Base-by-base conservation (phyloP, 345 rosid genomes). In the Populus alba region DNA sequence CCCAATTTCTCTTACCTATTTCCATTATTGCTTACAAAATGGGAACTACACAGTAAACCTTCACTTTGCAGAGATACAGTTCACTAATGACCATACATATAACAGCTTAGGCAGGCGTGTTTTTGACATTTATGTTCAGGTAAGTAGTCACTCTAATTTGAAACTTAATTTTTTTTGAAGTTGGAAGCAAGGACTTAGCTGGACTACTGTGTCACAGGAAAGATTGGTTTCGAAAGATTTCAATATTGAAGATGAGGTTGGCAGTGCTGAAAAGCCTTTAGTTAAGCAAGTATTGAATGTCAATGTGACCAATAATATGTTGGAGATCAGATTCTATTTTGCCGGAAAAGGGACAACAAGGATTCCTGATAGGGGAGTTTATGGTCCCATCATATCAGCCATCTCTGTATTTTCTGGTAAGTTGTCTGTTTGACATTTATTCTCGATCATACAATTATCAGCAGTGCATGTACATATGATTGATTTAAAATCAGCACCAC, bases 1-100 rank as follows among this genome's bases (percentile, higher is more conserved):
- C 82, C 91, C 97, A 2, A 66, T 88, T 65, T 85, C 94, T 29
- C 94, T 90, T 66, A 90, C 93, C 18, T 92, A 92, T 81, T 90
- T 86, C 83, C 91, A 89, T 74, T 86, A 87, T 76, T 92, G 94
- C 83, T 81, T 90, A 59, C 84, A 80, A 81, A 92, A 90, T 65
- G 89, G 94, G 49, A 84, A 70, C 53, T 92, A 89, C 83, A 84
- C 76, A 3, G 79, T 89, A 33, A 83, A 65, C 74, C 87, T 92
- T 22, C 81, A 92, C 79, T 90, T 92, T 62, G 90, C 89, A 2
- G 92, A 90, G 90, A 67, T 89, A 77, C 75, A 87, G 53, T 92
- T 92, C 74, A 86, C 88, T 23, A 71, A 82, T 79, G 91, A 85
- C 72, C 85, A 73, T 20, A 81, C 68, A 33, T 88, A 81, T 81